Base-by-base conservation (phyloP, 495 filamentous ascomycete species). In the Elasticomyces elasticus region DNA sequence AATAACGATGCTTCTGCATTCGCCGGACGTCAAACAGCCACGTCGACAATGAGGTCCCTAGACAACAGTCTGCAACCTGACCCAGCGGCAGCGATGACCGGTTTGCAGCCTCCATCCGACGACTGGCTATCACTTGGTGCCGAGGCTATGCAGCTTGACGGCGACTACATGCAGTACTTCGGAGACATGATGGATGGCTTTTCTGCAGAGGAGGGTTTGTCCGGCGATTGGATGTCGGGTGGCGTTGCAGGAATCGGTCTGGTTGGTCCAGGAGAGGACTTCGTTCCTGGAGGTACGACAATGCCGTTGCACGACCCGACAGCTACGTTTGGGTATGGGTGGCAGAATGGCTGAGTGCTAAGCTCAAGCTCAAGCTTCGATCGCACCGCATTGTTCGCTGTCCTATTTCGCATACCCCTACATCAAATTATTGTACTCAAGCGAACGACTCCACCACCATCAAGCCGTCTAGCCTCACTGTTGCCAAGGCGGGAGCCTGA, bases 71-170 rank as follows among this genome's bases (percentile, higher is more conserved):
- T 5, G n/a, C 25, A 17, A 9, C 6, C n/a, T 12, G 12, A 22
- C 48, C 15, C 6, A 9, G 9, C 6, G 6, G 25, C 15, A 1
- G 25, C 15, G 2, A 7, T 33, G 9, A 1, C 48, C 5, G 40
- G 24, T 31, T 22, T 9, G 5, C 28, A 24, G 22, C 10, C 10
- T 31, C 10, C 28, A 26, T 40, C 27, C 4, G 23, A 23, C 37
- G 17, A 24, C 26, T 17, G 37, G 37, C 19, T 50, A n/a, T n/a
- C n/a, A n/a, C n/a, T n/a, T n/a, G n/a, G n/a, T n/a, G n/a, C n/a
- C 11, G 47, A 57, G 9, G 22, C 19, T 13, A 58, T 58, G 55
- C 35, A 58, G 35, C 37, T 58, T 5, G 50, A 58, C 24, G 7
- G 28, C 11, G 41, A 58, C 20, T 53, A 53, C 27, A 35, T 54